Base-by-base conservation (phyloP, 768 basidiomycete species). In the Suillus weaverae region DNA sequence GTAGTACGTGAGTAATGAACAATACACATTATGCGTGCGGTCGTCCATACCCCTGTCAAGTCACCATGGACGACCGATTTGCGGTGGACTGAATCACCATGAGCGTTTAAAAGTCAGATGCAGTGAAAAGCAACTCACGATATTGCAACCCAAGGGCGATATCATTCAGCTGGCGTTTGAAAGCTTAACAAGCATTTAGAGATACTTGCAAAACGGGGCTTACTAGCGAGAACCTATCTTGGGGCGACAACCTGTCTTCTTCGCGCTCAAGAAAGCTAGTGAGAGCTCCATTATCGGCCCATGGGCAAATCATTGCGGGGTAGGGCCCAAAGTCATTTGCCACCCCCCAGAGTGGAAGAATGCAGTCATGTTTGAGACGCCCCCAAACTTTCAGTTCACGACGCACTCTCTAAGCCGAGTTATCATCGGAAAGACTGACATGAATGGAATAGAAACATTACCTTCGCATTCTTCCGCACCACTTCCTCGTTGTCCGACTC, bases 311-410 rank as follows among this genome's bases (percentile, higher is more conserved):
- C 70, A 71, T 71, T 16, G 70, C 70, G 22, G 61, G n/a, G 38
- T 62, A 68, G 7, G 66, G 67, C 30, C 73, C 70, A 60, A 68
- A 72, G 59, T 69, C 69, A 30, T 61, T 66, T 6, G 62, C 51
- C 4, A 67, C 51, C 16, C 73, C 70, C 38, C 48, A 67, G 33
- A 72, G 65, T 7, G 69, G 69, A 10, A 73, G 48, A 35, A 73
- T 62, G 57, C 70, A 69, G n/a, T 57, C 38, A 59, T 73, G 70
- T n/a, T 60, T 26, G 26, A 73, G 66, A 39, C 61, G 35, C 16
- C 44, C 63, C 72, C 72, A 73, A 26, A 72, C 66, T n/a, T 50
- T 66, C 35, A 73, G 63, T 53, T 72, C 71, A 33, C 70, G 70
- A 33, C 63, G 61, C 20, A 71, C 41, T 30, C 70, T 46, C 71